phyloP scores from a whole-genome alignment of 2,329 filamentous ascomycete species.

The Nigrospora osmanthi region DNA sequence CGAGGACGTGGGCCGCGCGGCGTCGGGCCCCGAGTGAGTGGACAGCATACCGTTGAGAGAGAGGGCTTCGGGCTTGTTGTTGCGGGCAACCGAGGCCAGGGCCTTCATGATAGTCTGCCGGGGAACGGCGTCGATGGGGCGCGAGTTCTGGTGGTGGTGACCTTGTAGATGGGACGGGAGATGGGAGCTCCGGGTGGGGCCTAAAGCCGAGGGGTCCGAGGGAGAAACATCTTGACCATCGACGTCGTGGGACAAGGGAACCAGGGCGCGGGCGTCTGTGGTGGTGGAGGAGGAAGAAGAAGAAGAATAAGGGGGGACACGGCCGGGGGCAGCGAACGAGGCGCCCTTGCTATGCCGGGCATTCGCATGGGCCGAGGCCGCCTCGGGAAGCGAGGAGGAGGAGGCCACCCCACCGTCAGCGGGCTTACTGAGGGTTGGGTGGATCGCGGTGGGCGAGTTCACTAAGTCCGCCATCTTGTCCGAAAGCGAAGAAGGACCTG shows the following conservation, averaged over 20 bases:
- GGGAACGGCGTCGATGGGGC: slow-evolving; percentile 60
- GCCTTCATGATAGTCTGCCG: slow-evolving; percentile 80
- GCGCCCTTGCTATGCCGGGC: no score
- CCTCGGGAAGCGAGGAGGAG: not conserved
- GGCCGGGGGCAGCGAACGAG: not conserved
- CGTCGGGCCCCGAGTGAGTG: slow-evolving; percentile 25
- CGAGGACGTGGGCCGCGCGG: slow-evolving; percentile 31
- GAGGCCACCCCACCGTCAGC: slow-evolving; percentile 11
- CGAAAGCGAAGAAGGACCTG: slow-evolving; percentile 8
- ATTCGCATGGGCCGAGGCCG: slow-evolving; percentile 15
- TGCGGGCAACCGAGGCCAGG: slow-evolving; percentile 58
- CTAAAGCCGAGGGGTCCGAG: slow-evolving; percentile 14
- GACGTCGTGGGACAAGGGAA: slow-evolving; percentile 13
- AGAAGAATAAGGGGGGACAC: slow-evolving; percentile 5
- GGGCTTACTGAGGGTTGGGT: slow-evolving; percentile 38
- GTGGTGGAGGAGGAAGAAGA: slow-evolving; percentile 4
- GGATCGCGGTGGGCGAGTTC: slow-evolving; percentile 39
- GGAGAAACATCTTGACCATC: slow-evolving; percentile 8
- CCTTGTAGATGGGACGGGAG: slow-evolving; percentile 16
- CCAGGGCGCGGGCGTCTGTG: not conserved
- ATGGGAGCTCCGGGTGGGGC: slow-evolving; percentile 5
- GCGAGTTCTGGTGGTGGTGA: slow-evolving; percentile 40
- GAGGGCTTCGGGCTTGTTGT: slow-evolving; percentile 54
- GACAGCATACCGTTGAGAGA: slow-evolving; percentile 54
- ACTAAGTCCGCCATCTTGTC: slow-evolving; percentile 30